Base-by-base conservation (phyloP, 148 eudicot species). In the Vaccinium myrtillus region DNA sequence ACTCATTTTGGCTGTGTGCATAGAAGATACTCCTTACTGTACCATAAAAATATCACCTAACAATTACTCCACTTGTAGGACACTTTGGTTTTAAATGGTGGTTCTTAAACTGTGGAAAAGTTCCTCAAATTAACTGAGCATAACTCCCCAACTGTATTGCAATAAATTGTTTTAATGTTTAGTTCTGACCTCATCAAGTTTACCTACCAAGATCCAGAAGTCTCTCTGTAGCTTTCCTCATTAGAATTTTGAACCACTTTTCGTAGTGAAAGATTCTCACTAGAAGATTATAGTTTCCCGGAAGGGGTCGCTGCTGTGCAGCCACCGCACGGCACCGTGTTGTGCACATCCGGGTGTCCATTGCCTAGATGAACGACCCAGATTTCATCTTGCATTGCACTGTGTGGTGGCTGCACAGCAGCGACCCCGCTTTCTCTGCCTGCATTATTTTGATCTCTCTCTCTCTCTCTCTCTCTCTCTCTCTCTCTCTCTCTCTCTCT, bases 121-220 rank as follows among this genome's bases (percentile, higher is more conserved):
- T n/a, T 50, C 18, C 5, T 75, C 75, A 50, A 50, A 82, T 65
- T 81, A 73, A 63, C 55, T 46, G 56, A 1, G 83, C 73, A 12
- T 81, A 25, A 70, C 83, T 49, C 71, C 77, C 61, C 83, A 69
- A 82, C 78, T 73, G 78, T 73, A 0, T 51, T 1, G 36, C 1
- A 71, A 73, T 71, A 71, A 82, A 51, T 51, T 51, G 48, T 73
- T 30, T 71, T 50, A 51, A 27, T 82, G 77, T 13, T 13, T 46
- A 25, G 23, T 46, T 23, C 43, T n/a, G 19, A 16, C 48, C 75
- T 48, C 74, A 39, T 48, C 74, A 39, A 10, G 2, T 70, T 82
- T 46, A 71, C 59, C 78, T 18, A 71, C 78, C 84, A 27, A 36
- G 21, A 82, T 65, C 75, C 49, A 50, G 10, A 49, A 48, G 73